Evolutionary conservation across 2,329 filamentous ascomycete genomes (phyloP), one percentile per base, ranked within the genome.

Genomic region (Fusarium sp.): DNA sequence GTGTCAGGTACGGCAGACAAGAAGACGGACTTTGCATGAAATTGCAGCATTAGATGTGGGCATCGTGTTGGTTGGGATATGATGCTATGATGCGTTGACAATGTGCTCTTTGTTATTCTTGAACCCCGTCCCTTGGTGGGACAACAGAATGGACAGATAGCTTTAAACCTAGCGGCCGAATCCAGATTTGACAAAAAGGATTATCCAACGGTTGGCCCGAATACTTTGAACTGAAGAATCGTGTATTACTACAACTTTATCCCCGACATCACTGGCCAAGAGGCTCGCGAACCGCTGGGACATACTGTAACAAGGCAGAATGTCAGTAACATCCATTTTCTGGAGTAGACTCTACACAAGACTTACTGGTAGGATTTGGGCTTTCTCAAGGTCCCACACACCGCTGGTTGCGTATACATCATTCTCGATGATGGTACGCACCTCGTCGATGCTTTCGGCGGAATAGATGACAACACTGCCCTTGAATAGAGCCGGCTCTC

Each of bases 311-410:
- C 18, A 24, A 50, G 11, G 43, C 43, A 64, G 18, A 27, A 9
- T 4, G 22, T 52, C 4, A n/a, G 16, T 18, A 5, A 24, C 41
- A 16, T 8, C 6, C 18, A 11, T 20, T 18, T 20, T 22, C n/a
- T 4, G 22, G n/a, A 5, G 11, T 2, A 10, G n/a, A 59, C 20
- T 14, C 3, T 13, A 37, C 0, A 50, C 6, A 41, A 11, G 14
- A 64, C 67, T 64, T 67, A 77, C 75, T 62, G 72, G 73, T 56
- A 72, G 67, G 1, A 78, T 71, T 20, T 78, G 77, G 2, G 45
- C 75, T 9, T 78, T 78, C 8, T 74, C 73, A 3, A 78, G 67
- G 56, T 78, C 73, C 73, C 75, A 78, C 2, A 78, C 77, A 6
- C 69, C 76, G 13, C 57, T 69, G 20, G 59, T 72, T 22, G 75